These are phyloP conservation scores for Saccharomycopsis oosterbeekiorum DNA, from an alignment of 805 yeast genomes.

Conservation along the genomic window DNA sequence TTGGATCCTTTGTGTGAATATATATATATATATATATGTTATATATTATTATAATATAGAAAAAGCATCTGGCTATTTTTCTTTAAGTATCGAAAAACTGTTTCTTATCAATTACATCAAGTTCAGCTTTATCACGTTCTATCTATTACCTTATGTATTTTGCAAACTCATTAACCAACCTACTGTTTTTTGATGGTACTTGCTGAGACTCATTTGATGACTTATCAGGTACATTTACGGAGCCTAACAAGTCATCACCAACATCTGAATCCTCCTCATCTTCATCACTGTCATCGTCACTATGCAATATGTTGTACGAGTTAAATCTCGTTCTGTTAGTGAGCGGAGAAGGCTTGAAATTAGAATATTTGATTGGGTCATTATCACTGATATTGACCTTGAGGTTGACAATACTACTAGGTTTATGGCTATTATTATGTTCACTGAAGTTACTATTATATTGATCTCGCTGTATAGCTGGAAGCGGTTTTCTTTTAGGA, in stretches of 20 bases:
- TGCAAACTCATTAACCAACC: neutral
- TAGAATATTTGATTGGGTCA: neutral
- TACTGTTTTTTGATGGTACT: neutral
- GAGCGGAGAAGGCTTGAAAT: neutral
- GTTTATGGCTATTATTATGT: neutral
- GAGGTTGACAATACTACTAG: neutral
- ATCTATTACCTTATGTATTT: neutral
- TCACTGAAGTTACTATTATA: neutral
- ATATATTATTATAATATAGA: too few species aligned
- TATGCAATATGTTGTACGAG: constrained; percentile 3
- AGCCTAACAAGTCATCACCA: neutral
- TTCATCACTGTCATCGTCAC: constrained; percentile 16
- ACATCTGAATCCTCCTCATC: constrained; percentile 7
- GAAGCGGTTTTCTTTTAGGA: neutral
- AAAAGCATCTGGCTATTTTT: too few species aligned
- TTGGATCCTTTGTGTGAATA: neutral
- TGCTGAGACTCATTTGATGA: neutral
- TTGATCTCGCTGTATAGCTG: neutral
- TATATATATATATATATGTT: neutral
- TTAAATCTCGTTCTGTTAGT: neutral
- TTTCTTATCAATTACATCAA: too few species aligned
- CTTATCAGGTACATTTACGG: neutral
- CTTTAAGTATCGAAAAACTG: too few species aligned
- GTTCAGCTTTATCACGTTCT: neutral
- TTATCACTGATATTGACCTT: neutral